Conservation (phyloP, 176 grass and related monocot species). For the Triticum dicoccoides region DNA sequence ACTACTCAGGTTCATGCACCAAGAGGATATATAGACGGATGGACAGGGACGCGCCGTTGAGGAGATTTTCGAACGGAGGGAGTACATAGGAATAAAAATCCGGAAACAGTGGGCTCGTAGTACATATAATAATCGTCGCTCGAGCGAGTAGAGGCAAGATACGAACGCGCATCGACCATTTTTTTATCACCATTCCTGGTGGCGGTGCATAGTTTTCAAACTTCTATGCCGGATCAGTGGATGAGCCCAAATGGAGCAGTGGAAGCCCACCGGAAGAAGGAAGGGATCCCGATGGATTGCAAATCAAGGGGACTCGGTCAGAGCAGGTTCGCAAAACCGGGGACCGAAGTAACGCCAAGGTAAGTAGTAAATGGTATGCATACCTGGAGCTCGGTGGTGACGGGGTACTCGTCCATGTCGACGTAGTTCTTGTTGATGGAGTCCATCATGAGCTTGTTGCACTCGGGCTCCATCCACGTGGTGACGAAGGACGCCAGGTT, state of each 20-base stretch:
- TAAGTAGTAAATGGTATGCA: no score
- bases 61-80: neutral
- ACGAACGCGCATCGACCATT: neutral
- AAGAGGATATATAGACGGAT: neutral
- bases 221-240: neutral
- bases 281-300: neutral
- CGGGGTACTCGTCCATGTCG: constrained; percentile 99
- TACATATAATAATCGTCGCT: neutral
- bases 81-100: no score
- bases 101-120: no score
- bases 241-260: neutral
- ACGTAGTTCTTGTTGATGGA: constrained; percentile 98
- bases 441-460: constrained; percentile 82
- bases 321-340: neutral
- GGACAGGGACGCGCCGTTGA: neutral
- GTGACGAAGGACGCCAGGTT: constrained; percentile 94
- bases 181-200: neutral
- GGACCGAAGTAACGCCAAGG: neutral
- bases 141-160: neutral
- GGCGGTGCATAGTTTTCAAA: neutral
- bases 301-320: neutral
- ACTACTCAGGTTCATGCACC: neutral
- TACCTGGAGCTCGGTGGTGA: constrained; percentile 98
- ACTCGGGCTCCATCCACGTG: constrained; percentile 98
- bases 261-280: no score